phyloP scores from a whole-genome alignment of 352 stramenopile species.

The Globisporangium solare region DNA sequence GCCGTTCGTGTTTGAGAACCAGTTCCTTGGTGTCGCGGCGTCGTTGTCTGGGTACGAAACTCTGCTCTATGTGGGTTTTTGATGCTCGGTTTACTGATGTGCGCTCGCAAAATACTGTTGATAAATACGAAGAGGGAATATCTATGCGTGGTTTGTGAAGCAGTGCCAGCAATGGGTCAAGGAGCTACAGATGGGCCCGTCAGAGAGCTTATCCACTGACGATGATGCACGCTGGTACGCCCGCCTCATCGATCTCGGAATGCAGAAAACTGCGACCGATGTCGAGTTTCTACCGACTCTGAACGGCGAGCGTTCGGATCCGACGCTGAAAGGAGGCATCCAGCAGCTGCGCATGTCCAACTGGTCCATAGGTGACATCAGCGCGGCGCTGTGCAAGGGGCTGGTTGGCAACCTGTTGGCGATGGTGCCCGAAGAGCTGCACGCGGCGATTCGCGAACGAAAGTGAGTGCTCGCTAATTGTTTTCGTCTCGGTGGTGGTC shows the following conservation, averaged over 20 bases:
- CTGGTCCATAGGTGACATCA: slow-evolving; percentile 71
- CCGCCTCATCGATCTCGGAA: slow-evolving; percentile 47
- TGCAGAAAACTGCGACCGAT: slow-evolving; percentile 41
- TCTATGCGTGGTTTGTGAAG: slow-evolving; percentile 59
- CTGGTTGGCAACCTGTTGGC: slow-evolving; percentile 68
- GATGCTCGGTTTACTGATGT: no score
- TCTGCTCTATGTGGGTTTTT: no score
- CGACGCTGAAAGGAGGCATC: slow-evolving; percentile 35
- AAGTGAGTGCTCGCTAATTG: slow-evolving; percentile 19
- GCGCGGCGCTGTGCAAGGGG: slow-evolving; percentile 51
- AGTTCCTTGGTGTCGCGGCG: slow-evolving; percentile 64
- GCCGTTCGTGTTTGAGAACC: slow-evolving; percentile 51
- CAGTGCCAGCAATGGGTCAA: slow-evolving; percentile 52
- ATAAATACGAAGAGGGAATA: slow-evolving; percentile 41
- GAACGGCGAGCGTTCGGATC: slow-evolving; percentile 54
- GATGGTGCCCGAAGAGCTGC: slow-evolving; percentile 55
- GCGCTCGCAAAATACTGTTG: no score
- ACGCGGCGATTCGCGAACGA: slow-evolving; percentile 22
- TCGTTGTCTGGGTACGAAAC: slow-evolving; percentile 57
- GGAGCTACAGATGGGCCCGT: slow-evolving; percentile 24
- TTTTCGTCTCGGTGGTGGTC: background rate
- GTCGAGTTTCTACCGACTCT: slow-evolving; percentile 63
- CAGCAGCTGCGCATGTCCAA: slow-evolving; percentile 51
- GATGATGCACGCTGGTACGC: slow-evolving; percentile 29
- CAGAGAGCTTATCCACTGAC: slow-evolving; percentile 12